These are phyloP conservation scores for Trypanosoma platydactyli DNA, from an alignment of 208 protist genomes.

Conservation along the genomic window DNA sequence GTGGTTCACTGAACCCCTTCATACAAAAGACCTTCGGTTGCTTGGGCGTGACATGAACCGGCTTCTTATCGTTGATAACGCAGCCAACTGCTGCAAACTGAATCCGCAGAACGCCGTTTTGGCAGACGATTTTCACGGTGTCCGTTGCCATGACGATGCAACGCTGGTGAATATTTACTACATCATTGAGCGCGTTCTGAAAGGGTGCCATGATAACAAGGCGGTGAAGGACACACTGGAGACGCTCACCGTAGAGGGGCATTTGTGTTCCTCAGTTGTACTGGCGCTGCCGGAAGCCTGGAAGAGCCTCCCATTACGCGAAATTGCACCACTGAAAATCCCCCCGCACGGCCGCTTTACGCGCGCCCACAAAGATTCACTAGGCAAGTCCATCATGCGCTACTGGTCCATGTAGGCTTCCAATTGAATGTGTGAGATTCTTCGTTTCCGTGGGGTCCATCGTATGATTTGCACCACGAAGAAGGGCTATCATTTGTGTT, in stretches of 20 bases:
- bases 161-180: constrained; percentile 91
- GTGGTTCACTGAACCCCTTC: constrained; percentile 91
- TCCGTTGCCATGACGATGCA: constrained; percentile 55
- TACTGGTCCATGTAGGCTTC: constrained; percentile 74
- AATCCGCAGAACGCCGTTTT: constrained; percentile 84
- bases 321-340: constrained; percentile 79
- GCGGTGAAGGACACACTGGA: constrained; percentile 51
- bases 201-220: constrained; percentile 35
- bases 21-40: constrained; percentile 93
- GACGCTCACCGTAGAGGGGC: constrained; percentile 50
- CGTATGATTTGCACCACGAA: constrained; percentile 6
- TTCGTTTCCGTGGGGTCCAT: constrained; percentile 13
- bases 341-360: constrained; percentile 77
- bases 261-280: constrained; percentile 62
- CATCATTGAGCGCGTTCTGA: constrained; percentile 73
- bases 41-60: constrained; percentile 89
- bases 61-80: constrained; percentile 91
- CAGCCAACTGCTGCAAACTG: constrained; percentile 90
- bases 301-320: constrained; percentile 61
- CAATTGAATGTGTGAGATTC: constrained; percentile 4
- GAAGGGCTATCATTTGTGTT: background rate
- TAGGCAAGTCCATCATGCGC: constrained; percentile 69
- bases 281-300: constrained; percentile 68
- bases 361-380: constrained; percentile 49
- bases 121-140: constrained; percentile 87